Percentiles rank a stretch among this genome's conserved stretches.
These are phyloP conservation scores for Neohortaea acidophila DNA, from an alignment of 495 filamentous ascomycete species.

Conservation along the genomic window DNA sequence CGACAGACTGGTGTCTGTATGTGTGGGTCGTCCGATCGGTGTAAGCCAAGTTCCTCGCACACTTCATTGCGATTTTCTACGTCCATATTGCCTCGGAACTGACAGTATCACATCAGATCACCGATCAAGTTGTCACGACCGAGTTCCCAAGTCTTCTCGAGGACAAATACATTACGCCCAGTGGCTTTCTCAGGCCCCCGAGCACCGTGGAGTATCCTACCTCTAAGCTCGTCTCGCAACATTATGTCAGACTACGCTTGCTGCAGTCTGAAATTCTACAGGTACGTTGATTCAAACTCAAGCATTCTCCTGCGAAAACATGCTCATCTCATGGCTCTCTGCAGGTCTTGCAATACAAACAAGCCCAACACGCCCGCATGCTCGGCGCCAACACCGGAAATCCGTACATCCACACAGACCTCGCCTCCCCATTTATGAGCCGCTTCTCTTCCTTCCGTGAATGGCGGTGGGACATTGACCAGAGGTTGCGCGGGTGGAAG, in stretches of 20 bases:
- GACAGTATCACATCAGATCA: too few species aligned
- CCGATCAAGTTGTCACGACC: constrained; percentile 81
- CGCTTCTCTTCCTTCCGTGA: constrained; percentile 72
- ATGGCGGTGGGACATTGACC: constrained; percentile 81
- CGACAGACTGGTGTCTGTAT: constrained; percentile 79
- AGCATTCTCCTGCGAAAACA: too few species aligned
- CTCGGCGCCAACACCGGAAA: constrained; percentile 44
- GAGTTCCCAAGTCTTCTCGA: constrained; percentile 81
- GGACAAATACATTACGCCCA: constrained; percentile 75
- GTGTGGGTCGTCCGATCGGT: constrained; percentile 84
- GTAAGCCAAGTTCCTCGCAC: too few species aligned
- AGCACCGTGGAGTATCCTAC: constrained; percentile 40
- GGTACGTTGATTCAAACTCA: too few species aligned
- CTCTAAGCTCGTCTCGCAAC: constrained; percentile 78
- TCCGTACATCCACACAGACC: constrained; percentile 58
- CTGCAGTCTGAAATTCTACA: constrained; percentile 89
- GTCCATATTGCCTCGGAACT: too few species aligned
- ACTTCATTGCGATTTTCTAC: too few species aligned
- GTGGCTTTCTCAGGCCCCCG: constrained; percentile 45
- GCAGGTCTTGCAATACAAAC: constrained; percentile 85
- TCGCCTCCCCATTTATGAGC: constrained; percentile 71
- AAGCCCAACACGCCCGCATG: constrained; percentile 47
- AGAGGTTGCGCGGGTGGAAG: constrained; percentile 74
- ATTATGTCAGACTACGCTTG: constrained; percentile 83
- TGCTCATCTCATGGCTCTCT: too few species aligned